A percentile compares a stretch with the other conserved stretches of the same genome.
These are phyloP conservation scores for Chrysoporthe cubensis DNA, from an alignment of 2,329 filamentous ascomycete species.

Conservation along the genomic window DNA sequence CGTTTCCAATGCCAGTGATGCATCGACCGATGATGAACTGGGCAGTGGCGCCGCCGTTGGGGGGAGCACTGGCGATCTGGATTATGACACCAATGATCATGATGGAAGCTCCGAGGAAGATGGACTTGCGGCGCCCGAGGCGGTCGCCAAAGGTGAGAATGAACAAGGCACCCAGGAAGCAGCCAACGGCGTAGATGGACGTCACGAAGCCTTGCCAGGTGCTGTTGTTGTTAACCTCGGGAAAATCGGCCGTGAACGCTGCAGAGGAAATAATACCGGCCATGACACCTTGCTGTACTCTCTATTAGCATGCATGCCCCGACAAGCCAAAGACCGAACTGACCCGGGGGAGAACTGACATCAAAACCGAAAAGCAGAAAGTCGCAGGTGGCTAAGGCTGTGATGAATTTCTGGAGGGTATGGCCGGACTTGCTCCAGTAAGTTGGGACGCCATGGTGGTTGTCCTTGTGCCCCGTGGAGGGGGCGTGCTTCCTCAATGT, in stretches of 20 bases:
- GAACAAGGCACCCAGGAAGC: slow-evolving; percentile 46
- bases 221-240: slow-evolving; percentile 37
- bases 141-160: slow-evolving; percentile 53
- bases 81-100: slow-evolving; percentile 61
- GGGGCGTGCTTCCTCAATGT: slow-evolving; percentile 20
- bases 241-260: slow-evolving; percentile 32
- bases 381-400: slow-evolving; percentile 24
- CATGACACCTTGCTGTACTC: slow-evolving; percentile 28
- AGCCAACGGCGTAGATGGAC: slow-evolving; percentile 48
- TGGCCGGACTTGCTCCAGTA: slow-evolving; percentile 28
- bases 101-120: slow-evolving; percentile 55
- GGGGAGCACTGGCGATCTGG: slow-evolving; percentile 53
- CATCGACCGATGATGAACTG: slow-evolving; percentile 54
- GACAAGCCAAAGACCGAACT: not conserved
- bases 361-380: slow-evolving; percentile 29
- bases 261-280: slow-evolving; percentile 26
- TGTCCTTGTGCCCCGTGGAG: slow-evolving; percentile 28
- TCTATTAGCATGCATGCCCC: slow-evolving; percentile 1
- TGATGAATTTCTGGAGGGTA: slow-evolving; percentile 28
- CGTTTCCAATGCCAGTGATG: slow-evolving; percentile 55
- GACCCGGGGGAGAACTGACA: slow-evolving; percentile 1
- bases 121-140: slow-evolving; percentile 58
- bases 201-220: slow-evolving; percentile 44
- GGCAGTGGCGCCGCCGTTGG: slow-evolving; percentile 49
- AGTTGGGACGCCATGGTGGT: slow-evolving; percentile 27